These are phyloP conservation scores for Stentor roeselii DNA, from an alignment of 73 alveolate species.

Conservation along the genomic window DNA sequence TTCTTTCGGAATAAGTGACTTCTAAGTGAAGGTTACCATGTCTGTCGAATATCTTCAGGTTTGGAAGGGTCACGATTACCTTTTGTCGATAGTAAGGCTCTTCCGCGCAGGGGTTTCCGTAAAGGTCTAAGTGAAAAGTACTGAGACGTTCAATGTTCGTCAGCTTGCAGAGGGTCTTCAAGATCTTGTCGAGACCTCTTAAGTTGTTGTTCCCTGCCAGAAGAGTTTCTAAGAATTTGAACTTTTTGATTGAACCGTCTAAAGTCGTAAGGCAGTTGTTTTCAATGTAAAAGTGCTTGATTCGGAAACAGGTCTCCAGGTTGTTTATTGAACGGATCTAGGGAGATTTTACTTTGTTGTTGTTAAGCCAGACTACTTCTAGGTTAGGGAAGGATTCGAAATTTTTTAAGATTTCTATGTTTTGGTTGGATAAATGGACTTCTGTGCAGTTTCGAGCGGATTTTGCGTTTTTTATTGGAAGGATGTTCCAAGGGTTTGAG, in stretches of 20 bases:
- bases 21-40: conserved; percentile 52
- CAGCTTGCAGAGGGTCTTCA: conserved; percentile 65
- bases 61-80: conserved; percentile 82
- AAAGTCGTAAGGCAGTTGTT: conserved; percentile 73
- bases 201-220: conserved; percentile 75
- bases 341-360: conserved; percentile 48
- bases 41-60: conserved; percentile 82
- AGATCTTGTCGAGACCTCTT: conserved; percentile 82
- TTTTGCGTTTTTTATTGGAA: conserved; percentile 91
- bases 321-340: conserved; percentile 68
- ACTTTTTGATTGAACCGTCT: conserved; percentile 79
- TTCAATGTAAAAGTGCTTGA: conserved; percentile 79
- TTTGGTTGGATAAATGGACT: conserved; percentile 84
- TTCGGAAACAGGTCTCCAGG: conserved; percentile 76
- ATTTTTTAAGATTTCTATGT: conserved; percentile 64
- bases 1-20: conserved; percentile 82
- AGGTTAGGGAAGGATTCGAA: conserved; percentile 90
- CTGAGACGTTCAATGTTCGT: conserved; percentile 67
- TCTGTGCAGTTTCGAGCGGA: conserved; percentile 92
- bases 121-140: conserved; percentile 27
- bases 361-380: conserved; percentile 93
- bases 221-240: conserved; percentile 86
- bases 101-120: conserved; percentile 89
- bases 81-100: conserved; percentile 94
- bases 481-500: conserved; percentile 89